phyloP scores from a whole-genome alignment of 352 stramenopile genomes.

The Globisporangium parvum region DNA sequence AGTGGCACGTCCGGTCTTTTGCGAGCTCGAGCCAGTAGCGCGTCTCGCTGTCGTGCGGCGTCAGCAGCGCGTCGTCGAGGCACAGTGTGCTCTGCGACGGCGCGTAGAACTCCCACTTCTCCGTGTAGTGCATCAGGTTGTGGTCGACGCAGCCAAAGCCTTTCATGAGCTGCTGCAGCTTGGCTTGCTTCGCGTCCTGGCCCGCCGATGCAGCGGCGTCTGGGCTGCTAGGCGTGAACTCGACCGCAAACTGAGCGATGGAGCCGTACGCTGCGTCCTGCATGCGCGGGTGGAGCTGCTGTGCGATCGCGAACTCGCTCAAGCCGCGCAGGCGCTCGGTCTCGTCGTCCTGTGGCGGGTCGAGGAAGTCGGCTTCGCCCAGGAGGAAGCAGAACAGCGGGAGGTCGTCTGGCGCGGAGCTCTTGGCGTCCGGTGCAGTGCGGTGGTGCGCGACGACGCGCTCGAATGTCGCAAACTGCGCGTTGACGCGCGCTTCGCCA shows the following conservation, averaged over 20 bases:
- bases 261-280: conserved; percentile 36
- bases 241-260: conserved; percentile 63
- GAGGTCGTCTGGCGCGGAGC: conserved; percentile 19
- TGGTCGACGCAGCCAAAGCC: conserved; percentile 63
- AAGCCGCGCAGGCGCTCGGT: conserved; percentile 50
- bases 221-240: conserved; percentile 33
- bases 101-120: conserved; percentile 82
- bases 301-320: conserved; percentile 76
- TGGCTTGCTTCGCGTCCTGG: conserved; percentile 24
- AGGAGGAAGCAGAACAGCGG: conserved; percentile 64
- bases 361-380: conserved; percentile 65
- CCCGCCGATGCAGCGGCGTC: conserved; percentile 22
- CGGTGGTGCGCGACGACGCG: conserved; percentile 12
- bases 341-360: conserved; percentile 36
- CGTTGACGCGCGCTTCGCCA: conserved; percentile 28
- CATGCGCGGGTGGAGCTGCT: conserved; percentile 50
- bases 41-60: conserved; percentile 48
- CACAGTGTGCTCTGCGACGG: conserved; percentile 30
- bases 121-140: conserved; percentile 76
- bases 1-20: conserved; percentile 59
- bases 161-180: conserved; percentile 56
- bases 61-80: conserved; percentile 28
- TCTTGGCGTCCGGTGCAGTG: conserved; percentile 18
- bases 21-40: conserved; percentile 59
- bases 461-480: conserved; percentile 44